Base-by-base conservation (phyloP, 2,329 filamentous ascomycete species). In the Lachnellula suecica region DNA sequence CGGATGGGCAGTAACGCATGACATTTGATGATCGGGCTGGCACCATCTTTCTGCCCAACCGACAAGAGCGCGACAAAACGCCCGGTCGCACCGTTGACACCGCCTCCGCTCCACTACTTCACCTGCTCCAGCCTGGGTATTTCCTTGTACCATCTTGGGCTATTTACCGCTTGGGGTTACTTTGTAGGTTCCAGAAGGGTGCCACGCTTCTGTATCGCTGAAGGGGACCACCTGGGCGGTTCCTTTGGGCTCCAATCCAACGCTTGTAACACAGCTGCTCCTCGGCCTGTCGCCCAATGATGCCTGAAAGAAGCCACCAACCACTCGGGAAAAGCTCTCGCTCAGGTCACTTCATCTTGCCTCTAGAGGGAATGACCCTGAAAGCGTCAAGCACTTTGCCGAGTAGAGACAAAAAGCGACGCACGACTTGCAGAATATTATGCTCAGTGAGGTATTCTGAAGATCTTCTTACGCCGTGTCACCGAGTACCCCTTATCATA, bases 201-300 rank as follows among this genome's bases (percentile, higher is more conserved):
- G 44, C 23, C 44, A 47, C 29, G 44, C 44, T 37, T 35, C 31
- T 35, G 6, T 29, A 29, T 38, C 29, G n/a, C 31, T 44, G 52
- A 9, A 46, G 52, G 19, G 23, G 46, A 42, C 35, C 25, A 24
- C 22, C 44, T 27, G 41, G 23, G 17, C 29, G 37, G 31, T 41
- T 25, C 47, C 40, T 17, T 42, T 49, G 38, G 47, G 47, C 38
- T 42, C 47, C 47, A 42, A 49, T 49, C 24, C 11, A 27, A 11
- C 9, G 8, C 9, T 13, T 31, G n/a, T 31, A 25, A 37, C 19
- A 17, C 19, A 42, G 37, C 11, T 43, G 25, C 15, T 20, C 41
- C 44, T 46, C 49, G 40, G 37, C 13, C 24, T 20, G 27, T 44
- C 25, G 51, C 51, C 51, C 51, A 53, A 53, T 49, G 24, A 53